phyloP scores from a whole-genome alignment of 495 filamentous ascomycete species.

The Xylaria scruposa region DNA sequence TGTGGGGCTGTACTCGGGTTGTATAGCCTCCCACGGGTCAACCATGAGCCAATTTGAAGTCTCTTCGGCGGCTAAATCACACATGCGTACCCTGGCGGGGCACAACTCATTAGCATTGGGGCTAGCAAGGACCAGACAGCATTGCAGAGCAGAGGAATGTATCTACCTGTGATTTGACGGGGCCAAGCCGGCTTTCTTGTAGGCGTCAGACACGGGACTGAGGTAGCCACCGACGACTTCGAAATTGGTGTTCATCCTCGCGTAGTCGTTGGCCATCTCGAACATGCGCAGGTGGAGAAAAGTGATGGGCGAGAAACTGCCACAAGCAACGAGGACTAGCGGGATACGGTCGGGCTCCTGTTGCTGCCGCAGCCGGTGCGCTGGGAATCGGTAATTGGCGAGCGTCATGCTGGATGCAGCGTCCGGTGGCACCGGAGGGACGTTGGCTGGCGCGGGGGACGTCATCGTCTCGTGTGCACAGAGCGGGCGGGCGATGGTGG shows the following conservation, averaged over 20 bases:
- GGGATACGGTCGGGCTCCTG: slow-evolving; percentile 73
- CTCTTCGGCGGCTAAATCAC: slow-evolving; percentile 77
- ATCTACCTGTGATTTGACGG: slow-evolving; percentile 71
- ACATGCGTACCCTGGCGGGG: slow-evolving; percentile 60
- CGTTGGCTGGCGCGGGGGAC: slow-evolving; percentile 21
- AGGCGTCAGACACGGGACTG: slow-evolving; percentile 76
- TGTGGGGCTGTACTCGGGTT: slow-evolving; percentile 85
- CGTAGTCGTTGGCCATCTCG: slow-evolving; percentile 58
- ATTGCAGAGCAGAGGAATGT: neutral
- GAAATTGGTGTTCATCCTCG: slow-evolving; percentile 74
- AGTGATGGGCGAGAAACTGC: slow-evolving; percentile 87
- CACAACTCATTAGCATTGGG: slow-evolving; percentile 3
- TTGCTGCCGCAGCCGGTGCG: slow-evolving; percentile 68
- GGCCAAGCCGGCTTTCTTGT: slow-evolving; percentile 89
- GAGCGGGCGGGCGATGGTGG: neutral
- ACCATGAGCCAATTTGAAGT: slow-evolving; percentile 84
- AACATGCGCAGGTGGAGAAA: slow-evolving; percentile 94
- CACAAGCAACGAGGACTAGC: slow-evolving; percentile 85
- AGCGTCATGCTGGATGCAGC: slow-evolving; percentile 41
- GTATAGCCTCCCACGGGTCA: slow-evolving; percentile 66
- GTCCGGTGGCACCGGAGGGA: slow-evolving; percentile 24
- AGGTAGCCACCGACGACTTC: slow-evolving; percentile 88
- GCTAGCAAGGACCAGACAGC: neutral
- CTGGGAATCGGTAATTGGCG: slow-evolving; percentile 74
- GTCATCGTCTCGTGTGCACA: slow-evolving; percentile 22